Percentiles rank a stretch among this genome's conserved stretches.
Conservation (phyloP, 208 protist species). For the Sergeia podlipaevii region DNA sequence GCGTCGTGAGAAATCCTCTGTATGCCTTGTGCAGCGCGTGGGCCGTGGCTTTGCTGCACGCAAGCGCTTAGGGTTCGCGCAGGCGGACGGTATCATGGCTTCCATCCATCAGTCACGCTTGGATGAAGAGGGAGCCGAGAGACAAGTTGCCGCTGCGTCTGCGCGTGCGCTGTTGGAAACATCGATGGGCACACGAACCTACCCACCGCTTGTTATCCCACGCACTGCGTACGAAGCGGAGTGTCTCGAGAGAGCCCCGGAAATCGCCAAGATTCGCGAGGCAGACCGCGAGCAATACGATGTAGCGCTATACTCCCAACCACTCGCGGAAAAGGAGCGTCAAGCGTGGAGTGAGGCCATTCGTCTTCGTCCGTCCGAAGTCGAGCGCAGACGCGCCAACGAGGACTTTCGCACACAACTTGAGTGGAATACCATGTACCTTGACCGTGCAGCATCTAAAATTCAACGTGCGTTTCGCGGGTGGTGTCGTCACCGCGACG, state of each 20-base stretch:
- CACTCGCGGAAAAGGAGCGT: constrained; percentile 37
- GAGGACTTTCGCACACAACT: constrained; percentile 26
- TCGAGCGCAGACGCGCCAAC: constrained; percentile 34
- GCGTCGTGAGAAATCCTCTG: background rate
- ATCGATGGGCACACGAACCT: background rate
- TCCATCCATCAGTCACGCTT: background rate
- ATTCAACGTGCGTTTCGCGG: constrained; percentile 64
- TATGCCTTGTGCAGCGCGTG: constrained; percentile 16
- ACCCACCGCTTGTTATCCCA: background rate
- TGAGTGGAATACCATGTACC: constrained; percentile 27
- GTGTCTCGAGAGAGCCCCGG: constrained; percentile 20
- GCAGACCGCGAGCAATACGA: constrained; percentile 49
- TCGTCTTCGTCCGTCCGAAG: constrained; percentile 41
- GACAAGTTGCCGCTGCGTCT: too few species aligned
- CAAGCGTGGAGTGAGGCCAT: constrained; percentile 35
- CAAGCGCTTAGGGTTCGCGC: background rate
- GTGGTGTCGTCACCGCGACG: constrained; percentile 43
- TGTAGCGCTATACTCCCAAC: constrained; percentile 50
- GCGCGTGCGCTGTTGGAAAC: background rate
- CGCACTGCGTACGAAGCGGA: constrained; percentile 15
- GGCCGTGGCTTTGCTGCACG: background rate
- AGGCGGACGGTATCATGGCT: background rate
- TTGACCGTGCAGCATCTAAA: constrained; percentile 34
- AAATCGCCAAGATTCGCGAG: constrained; percentile 21
- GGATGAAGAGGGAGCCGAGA: background rate